Base-by-base conservation (phyloP, 768 basidiomycete species). In the Fibroporia radiculosa region DNA sequence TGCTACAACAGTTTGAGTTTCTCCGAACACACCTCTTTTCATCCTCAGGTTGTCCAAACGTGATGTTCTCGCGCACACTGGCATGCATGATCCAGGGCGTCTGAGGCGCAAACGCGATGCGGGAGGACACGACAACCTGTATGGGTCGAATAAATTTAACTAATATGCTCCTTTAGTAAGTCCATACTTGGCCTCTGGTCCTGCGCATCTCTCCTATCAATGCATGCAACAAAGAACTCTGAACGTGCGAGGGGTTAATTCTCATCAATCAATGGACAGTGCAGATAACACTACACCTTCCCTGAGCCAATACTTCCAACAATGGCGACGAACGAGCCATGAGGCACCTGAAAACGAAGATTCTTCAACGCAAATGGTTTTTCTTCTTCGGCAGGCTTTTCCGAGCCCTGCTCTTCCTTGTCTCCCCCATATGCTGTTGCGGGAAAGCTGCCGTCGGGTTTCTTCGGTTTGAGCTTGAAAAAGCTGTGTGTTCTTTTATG, bases 181-280 rank as follows among this genome's bases (percentile, higher is more conserved):
- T 13, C 5, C 56, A 2, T 29, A 60, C 59, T 19, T 66, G 72
- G 4, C 90, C 90, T 12, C 66, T 59, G 0, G 76, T 80, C 54
- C 71, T 72, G 49, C 83, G 70, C 92, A 93, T 95, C 62, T 93
- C 92, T 2, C 85, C 85, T 45, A 87, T 79, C 19, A 89, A 59
- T 3, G 80, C 86, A 51, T 89, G 84, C 43, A 90, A 65, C 16
- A 90, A 62, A 5, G 79, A 82, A 1, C 79, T 80, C 79, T 81
- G 43, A 25, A 23, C n/a, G n/a, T n/a, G n/a, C n/a, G n/a, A n/a
- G n/a, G n/a, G n/a, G n/a, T n/a, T n/a, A n/a, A n/a, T n/a, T n/a
- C n/a, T n/a, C n/a, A n/a, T n/a, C n/a, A n/a, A n/a, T n/a, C n/a
- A n/a, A n/a, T n/a, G 19, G 18, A 14, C 1, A 12, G 10, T 18